A percentile compares a stretch with the other conserved stretches of the same genome.
These are phyloP conservation scores for Starmerella floris DNA, from an alignment of 805 yeast genomes.

Conservation along the genomic window DNA sequence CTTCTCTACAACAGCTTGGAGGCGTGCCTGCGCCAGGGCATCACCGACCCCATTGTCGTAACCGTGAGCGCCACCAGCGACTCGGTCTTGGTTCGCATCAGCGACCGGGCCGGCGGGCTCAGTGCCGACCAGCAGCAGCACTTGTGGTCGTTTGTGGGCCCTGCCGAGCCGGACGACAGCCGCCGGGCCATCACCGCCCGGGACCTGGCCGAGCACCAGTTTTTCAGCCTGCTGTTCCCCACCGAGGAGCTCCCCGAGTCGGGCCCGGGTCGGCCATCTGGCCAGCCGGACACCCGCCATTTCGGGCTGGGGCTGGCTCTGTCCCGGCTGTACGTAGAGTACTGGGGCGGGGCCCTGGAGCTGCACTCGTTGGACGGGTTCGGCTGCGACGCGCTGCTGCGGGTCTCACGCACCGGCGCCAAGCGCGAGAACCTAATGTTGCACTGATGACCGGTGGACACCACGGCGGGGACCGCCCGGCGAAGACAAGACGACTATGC, in stretches of 20 bases:
- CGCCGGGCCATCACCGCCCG: slow-evolving; percentile 8
- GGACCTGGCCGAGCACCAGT: slow-evolving; percentile 17
- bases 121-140: slow-evolving; percentile 40
- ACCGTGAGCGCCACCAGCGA: slow-evolving; percentile 55
- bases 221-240: slow-evolving; percentile 18
- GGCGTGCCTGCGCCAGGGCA: slow-evolving; percentile 50
- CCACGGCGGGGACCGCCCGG: no score
- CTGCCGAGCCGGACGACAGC: slow-evolving; percentile 6
- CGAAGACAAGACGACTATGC: no score
- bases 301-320: slow-evolving; percentile 84
- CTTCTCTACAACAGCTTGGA: slow-evolving; percentile 73
- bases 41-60: slow-evolving; percentile 49
- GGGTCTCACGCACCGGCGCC: slow-evolving; percentile 64
- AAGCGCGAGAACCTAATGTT: slow-evolving; percentile 44
- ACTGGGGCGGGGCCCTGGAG: slow-evolving; percentile 86
- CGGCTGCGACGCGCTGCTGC: slow-evolving; percentile 79
- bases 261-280: not conserved
- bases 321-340: slow-evolving; percentile 86
- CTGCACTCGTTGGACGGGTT: slow-evolving; percentile 78
- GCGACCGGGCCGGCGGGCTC: slow-evolving; percentile 88
- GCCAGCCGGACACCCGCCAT: slow-evolving; percentile 26
- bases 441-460: no score
- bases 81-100: slow-evolving; percentile 59
- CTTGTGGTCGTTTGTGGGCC: slow-evolving; percentile 72
- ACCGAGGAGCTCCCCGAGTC: slow-evolving; percentile 10